A percentile compares a stretch with the other conserved stretches of the same genome.
These are phyloP conservation scores for Acanthamoeba lugdunensis DNA, from an alignment of 208 protist genomes.

Conservation along the genomic window DNA sequence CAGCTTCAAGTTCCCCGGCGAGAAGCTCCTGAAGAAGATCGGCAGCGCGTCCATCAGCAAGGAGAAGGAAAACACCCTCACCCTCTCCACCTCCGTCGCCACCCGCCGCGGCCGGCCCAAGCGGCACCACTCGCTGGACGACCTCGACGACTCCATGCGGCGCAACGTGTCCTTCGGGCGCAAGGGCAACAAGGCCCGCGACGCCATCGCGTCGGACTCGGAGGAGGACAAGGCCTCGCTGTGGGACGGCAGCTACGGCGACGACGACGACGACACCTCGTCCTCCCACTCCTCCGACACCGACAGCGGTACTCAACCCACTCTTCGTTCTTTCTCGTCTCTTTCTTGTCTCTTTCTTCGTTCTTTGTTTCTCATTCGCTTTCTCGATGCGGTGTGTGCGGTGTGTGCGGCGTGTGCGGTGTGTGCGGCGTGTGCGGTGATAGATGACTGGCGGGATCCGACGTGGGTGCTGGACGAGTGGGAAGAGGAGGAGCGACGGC, in stretches of 20 bases:
- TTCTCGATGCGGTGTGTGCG: neutral
- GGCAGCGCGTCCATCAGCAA: neutral
- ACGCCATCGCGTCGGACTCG: conserved; percentile 17
- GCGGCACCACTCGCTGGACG: conserved; percentile 52
- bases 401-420: too few relatives aligned
- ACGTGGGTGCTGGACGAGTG: conserved; percentile 64
- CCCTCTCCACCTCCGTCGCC: conserved; percentile 20
- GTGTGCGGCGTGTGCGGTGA: too few relatives aligned
- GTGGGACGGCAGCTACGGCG: conserved; percentile 16
- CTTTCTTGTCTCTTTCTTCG: neutral
- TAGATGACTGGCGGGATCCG: conserved; percentile 49
- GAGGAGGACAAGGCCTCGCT: conserved; percentile 50
- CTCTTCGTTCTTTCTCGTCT: neutral
- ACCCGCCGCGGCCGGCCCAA: neutral
- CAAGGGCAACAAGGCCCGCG: conserved; percentile 17
- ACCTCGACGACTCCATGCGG: conserved; percentile 10
- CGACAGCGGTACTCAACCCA: neutral
- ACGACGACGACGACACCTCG: neutral
- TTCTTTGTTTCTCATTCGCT: neutral
- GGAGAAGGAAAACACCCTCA: conserved; percentile 39
- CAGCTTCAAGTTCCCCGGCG: conserved; percentile 51
- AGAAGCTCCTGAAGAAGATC: conserved; percentile 59
- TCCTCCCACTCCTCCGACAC: neutral
- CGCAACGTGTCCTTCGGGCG: conserved; percentile 59
- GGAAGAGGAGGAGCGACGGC: conserved; percentile 41